Evolutionary conservation across 345 rosid species (phyloP), one percentile per base, ranked within the genome.

Genomic region (Leavenworthia alabamica): DNA sequence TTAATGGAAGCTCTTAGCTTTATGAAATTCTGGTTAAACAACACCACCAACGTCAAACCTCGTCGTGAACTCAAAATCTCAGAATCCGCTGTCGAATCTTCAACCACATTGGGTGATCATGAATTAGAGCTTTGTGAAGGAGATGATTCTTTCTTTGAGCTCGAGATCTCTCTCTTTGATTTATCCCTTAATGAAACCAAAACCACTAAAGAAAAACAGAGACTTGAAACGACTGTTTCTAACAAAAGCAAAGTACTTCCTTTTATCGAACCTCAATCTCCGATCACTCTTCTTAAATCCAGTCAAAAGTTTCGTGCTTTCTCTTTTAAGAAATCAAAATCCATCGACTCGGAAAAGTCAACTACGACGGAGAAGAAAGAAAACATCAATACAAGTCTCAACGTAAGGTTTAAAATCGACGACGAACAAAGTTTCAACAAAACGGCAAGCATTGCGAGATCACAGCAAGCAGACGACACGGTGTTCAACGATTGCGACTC

Each of bases 111-210:
- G 15, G 53, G 3, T 40, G 75, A 48, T 48, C 32, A 71, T 5
- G 77, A 77, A 11, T 31, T 37, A n/a, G 83, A 83, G 2, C 48
- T 72, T 39, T 81, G 67, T 0, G 92, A 86, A 51, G 98, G 74
- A 42, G 98, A 92, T 2, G 98, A 92, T 58, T 89, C 96, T 0
- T 89, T 86, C 78, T 82, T 89, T 67, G 98, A 92, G 57, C 64
- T 92, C 61, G 86, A 92, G 77, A 83, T 92, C 47, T 67, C 92
- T 72, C 79, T 80, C 15, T 75, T 82, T 37, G 80, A 73, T 37
- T 52, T 47, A 62, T 75, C 76, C 68, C 42, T 33, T 28, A 65
- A 29, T 8, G 43, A 53, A 31, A 58, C 51, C 31, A 61, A 62
- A 55, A 47, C 44, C 35, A 1, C 37, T 9, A 42, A 72, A 26